These are phyloP conservation scores for Penicillium macrosclerotiorum DNA, from an alignment of 495 filamentous ascomycete genomes.

Conservation along the genomic window DNA sequence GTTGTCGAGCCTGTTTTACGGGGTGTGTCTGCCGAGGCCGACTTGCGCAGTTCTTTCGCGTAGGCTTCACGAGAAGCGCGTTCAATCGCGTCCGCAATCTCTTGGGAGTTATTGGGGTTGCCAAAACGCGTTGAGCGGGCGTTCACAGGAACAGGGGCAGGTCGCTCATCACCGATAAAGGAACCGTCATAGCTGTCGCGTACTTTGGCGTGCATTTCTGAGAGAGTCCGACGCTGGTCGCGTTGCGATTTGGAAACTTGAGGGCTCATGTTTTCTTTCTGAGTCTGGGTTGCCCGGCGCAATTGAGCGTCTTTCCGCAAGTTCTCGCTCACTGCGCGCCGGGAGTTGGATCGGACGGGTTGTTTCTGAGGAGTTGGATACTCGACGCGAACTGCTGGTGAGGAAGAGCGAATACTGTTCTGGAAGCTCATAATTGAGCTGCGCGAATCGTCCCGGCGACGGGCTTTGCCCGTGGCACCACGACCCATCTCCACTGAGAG, in stretches of 20 bases:
- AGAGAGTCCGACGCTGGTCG: conserved; percentile 43
- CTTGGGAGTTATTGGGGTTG: conserved; percentile 42
- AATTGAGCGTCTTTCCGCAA: conserved; percentile 46
- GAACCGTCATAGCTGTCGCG: conserved; percentile 56
- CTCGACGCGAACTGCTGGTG: conserved; percentile 45
- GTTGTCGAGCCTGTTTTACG: conserved; percentile 19
- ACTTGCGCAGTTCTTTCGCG: conserved; percentile 33
- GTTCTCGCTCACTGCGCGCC: conserved; percentile 38
- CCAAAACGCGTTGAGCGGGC: conserved; percentile 57
- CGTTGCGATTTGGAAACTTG: conserved; percentile 33
- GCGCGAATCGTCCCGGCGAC: conserved; percentile 41
- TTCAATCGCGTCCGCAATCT: conserved; percentile 46
- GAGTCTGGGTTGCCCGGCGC: conserved; percentile 41
- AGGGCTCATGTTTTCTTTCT: conserved; percentile 46
- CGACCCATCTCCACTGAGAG: conserved; percentile 48
- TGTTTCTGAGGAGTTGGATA: conserved; percentile 46
- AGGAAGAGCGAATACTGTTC: conserved; percentile 47
- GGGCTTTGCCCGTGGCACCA: conserved; percentile 32
- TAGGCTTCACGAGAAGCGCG: conserved; percentile 42
- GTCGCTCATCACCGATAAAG: conserved; percentile 49
- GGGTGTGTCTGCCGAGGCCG: conserved; percentile 15
- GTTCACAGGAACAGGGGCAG: conserved; percentile 44
- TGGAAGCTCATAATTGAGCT: conserved; percentile 47
- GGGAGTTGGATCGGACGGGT: conserved; percentile 22
- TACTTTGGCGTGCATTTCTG: conserved; percentile 55